Base-by-base conservation (phyloP, 2,329 filamentous ascomycete genomes). In the Hortaea sp. region DNA sequence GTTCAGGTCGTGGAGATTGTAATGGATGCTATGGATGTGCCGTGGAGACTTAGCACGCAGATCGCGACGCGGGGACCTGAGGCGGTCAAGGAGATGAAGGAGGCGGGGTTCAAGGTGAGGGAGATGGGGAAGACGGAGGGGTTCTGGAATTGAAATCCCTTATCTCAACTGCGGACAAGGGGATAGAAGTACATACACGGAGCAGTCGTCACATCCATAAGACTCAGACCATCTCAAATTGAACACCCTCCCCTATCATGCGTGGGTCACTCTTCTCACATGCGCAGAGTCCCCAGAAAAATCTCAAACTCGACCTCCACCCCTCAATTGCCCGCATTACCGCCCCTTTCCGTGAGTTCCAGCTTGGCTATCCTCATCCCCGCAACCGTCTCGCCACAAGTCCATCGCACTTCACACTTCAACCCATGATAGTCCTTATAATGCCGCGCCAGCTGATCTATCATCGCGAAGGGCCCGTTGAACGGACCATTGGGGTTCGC, bases 1-100 rank as follows among this genome's bases (percentile, higher is more conserved):
- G 46, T 70, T 46, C 63, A 69, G 56, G 53, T 72, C 0, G 57
- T 71, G 2, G 69, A 72, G 56, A 40, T 71, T 1, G 60, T 71
- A 13, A 59, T 71, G 49, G 64, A 66, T 37, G 49, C 34, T 49
- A 45, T 70, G 48, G 68, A 70, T 46, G 65, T 66, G 44, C 58
- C 60, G 39, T 67, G 65, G 66, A 51, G 63, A 42, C 50, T 68
- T 31, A 52, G 57, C 7, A 55, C 54, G 45, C 58, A 62, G 52
- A 50, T 70, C 43, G 65, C 63, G 27, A 61, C 55, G 49, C 47
- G 67, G 7, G 65, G 66, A 5, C 56, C 60, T 29, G 57, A 55
- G 46, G 56, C 58, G 47, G 55, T 61, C 10, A 59, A 56, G 51
- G 58, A 67, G 53, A 65, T 70, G 54, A 58, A 53, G 9, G 59